Evolutionary conservation across 306 rosid genomes (phyloP), one percentile per base, ranked within the genome.

Genomic region (Crotalaria pallida): DNA sequence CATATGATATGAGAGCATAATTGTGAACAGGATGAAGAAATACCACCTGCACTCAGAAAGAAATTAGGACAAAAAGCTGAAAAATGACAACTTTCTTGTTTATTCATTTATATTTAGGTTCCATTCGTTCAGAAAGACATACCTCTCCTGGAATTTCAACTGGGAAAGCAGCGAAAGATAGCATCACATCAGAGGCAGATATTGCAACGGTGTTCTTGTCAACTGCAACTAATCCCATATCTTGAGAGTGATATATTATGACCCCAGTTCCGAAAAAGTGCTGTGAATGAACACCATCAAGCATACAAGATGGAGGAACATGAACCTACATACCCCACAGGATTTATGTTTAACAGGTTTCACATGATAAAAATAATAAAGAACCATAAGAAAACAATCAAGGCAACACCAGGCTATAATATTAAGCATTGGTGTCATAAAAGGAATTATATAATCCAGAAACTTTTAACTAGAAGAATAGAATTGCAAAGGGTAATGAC

Each of bases 131-230:
- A 31, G 29, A 72, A 85, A 79, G 52, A 72, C 64, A 67, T 78
- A 94, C 98, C 97, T 94, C 97, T 74, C 96, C 98, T 0, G 96
- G 98, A 77, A 94, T 85, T 79, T 94, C 98, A 69, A 94, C 84
- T 33, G 97, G 97, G 78, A 81, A 94, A 71, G 97, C 97, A 41
- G 97, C 97, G n/a, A 93, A 93, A 1, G 98, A 90, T 51, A 93
- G 89, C 90, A 90, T 78, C 67, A 93, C 86, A 74, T 94, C 98
- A 45, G 94, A 88, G 44, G 98, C 67, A 62, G 92, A 87, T 76
- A 90, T 79, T 24, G 95, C 97, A 81, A 94, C 98, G 19, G 94
- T 94, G 69, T 90, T 94, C 87, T 90, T 87, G 81, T 94, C 98
- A 64, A 90, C 97, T 5, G 79, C 96, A 78, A 83, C 89, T 68